These are phyloP conservation scores for Durio zibethinus DNA, from an alignment of 345 rosid genomes.

Conservation along the genomic window DNA sequence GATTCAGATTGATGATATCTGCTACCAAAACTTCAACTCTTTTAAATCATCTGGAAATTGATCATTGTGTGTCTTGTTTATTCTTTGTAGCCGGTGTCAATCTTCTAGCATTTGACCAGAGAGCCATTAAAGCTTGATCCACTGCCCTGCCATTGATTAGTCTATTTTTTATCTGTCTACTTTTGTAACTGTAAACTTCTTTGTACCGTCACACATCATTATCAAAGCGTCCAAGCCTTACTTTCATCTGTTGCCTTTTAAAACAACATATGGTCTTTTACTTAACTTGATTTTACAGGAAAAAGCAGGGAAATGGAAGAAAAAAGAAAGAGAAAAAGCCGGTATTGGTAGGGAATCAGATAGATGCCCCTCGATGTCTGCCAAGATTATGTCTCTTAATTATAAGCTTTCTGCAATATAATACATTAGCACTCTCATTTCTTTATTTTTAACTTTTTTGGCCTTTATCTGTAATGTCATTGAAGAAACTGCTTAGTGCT, in stretches of 20 bases:
- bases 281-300: neutral
- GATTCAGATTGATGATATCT: neutral
- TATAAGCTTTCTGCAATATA: neutral
- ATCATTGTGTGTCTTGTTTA: neutral
- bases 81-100: neutral
- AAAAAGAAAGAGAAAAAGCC: neutral
- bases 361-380: neutral
- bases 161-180: neutral
- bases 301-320: neutral
- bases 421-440: neutral
- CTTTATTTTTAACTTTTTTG: neutral
- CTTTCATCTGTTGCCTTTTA: neutral
- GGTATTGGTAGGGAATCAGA: neutral
- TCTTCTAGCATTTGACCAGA: neutral
- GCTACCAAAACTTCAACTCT: neutral
- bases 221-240: conserved; percentile 6
- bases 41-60: neutral
- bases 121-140: neutral
- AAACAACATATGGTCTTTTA: neutral
- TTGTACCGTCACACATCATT: neutral
- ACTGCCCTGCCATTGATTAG: neutral
- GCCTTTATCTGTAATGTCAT: neutral
- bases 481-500: conserved; percentile 7
- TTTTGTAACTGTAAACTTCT: conserved; percentile 4
- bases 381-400: neutral